These are phyloP conservation scores for Globisporangium perplexum DNA, from an alignment of 352 stramenopile genomes.

Conservation along the genomic window DNA sequence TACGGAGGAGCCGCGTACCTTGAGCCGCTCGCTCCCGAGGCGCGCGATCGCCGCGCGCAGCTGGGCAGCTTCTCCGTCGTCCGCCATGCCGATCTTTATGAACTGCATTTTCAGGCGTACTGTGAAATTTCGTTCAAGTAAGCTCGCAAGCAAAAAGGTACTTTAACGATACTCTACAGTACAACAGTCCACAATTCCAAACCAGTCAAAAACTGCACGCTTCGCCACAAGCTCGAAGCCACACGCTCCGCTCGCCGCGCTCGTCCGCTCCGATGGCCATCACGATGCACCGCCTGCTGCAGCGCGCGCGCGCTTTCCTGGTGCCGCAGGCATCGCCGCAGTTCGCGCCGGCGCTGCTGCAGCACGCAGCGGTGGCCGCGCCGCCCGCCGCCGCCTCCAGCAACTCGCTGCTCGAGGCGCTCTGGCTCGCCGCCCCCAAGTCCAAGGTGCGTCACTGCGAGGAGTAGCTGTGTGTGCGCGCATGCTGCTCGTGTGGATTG, in stretches of 20 bases:
- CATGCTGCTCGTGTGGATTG: not conserved
- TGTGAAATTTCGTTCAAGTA: too few species aligned
- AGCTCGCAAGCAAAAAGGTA: too few species aligned
- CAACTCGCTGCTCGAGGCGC: slow-evolving; percentile 60
- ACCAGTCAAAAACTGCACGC: not conserved
- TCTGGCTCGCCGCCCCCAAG: slow-evolving; percentile 83
- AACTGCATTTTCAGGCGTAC: too few species aligned
- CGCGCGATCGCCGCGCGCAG: slow-evolving; percentile 30
- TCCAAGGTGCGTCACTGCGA: slow-evolving; percentile 56
- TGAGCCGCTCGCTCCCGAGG: slow-evolving; percentile 24
- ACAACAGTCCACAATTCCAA: not conserved
- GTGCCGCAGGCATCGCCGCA: slow-evolving; percentile 34
- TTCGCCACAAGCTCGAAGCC: not conserved
- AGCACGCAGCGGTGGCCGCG: slow-evolving; percentile 13
- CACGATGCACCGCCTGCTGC: slow-evolving; percentile 63
- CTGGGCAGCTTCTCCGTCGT: slow-evolving; percentile 20
- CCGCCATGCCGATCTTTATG: not conserved
- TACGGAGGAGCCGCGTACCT: slow-evolving; percentile 16
- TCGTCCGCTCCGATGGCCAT: slow-evolving; percentile 17
- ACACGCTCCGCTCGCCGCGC: not conserved
- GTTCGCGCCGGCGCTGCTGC: slow-evolving; percentile 31
- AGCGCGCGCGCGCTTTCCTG: slow-evolving; percentile 57
- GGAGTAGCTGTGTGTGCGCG: not conserved
- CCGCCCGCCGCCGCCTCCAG: slow-evolving; percentile 21
- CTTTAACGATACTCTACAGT: not conserved